Base-by-base conservation (phyloP, 306 rosid genomes). In the Nissolia schottii region DNA sequence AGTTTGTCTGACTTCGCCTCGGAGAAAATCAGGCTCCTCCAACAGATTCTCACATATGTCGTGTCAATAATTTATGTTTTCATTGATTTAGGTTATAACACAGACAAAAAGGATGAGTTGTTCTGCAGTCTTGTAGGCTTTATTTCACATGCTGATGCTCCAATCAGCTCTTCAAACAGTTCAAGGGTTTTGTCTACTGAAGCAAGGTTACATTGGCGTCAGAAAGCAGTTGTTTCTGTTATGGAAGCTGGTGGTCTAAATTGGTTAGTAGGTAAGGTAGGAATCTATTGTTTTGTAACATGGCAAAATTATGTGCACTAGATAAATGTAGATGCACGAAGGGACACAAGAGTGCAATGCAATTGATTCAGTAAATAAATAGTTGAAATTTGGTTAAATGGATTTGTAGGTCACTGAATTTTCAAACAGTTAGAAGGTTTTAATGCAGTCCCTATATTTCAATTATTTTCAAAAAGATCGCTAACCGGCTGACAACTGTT, bases 201-300 rank as follows among this genome's bases (percentile, higher is more conserved):
- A 80, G 85, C 81, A 78, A 80, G 86, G 75, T 70, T 87, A 64
- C 78, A 62, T 64, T 94, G 98, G 98, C 98, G 84, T 46, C 96
- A 91, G 89, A 89, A 79, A 84, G 97, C 98, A 63, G 83, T 89
- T 85, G 85, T 89, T 79, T 94, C 90, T 18, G 83, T 94, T 92
- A 94, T 94, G 97, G 97, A 94, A 86, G 95, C 98, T 78, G 98
- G 98, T 71, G 97, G 97, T 56, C 89, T 89, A 74, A 94, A 94
- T 84, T 94, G 98, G 98, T 94, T 94, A 90, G 97, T 94, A 94
- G 98, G 98, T 94, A 94, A 94, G 98, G 98, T 91, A 87, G 84
- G 98, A 89, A 84, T 73, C 76, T 75, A 60, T 78, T 76, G 29
- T 79, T 65, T 71, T 64, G 62, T 67, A 38, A 49, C 56, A 49